A percentile compares a stretch with the other conserved stretches of the same genome.
Conservation (phyloP, 305 asterid genomes). For the Striga hermonthica region DNA sequence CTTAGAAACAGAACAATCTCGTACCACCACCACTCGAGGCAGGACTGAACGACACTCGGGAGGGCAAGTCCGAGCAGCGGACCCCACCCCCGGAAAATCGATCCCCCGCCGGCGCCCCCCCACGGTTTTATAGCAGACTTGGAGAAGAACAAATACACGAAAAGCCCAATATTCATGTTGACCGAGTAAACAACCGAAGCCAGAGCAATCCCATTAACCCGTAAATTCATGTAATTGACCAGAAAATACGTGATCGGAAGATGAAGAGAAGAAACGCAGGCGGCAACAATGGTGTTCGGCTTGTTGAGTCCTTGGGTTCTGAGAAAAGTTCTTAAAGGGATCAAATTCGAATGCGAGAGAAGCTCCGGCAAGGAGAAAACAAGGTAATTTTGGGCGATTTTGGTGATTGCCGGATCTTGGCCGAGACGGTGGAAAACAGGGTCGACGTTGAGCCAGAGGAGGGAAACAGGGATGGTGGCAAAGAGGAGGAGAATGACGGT, state of each 20-base stretch:
- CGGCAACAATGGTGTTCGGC: slow-evolving; percentile 57
- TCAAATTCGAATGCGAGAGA: slow-evolving; percentile 48
- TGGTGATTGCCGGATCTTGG: slow-evolving; percentile 56
- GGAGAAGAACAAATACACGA: slow-evolving; percentile 43
- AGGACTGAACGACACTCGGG: slow-evolving; percentile 64
- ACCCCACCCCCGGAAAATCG: slow-evolving; percentile 58
- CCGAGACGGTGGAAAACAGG: slow-evolving; percentile 51
- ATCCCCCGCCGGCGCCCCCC: slow-evolving; percentile 41
- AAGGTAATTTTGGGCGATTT: slow-evolving; percentile 56
- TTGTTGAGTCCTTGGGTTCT: slow-evolving; percentile 63
- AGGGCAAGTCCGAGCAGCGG: slow-evolving; percentile 63
- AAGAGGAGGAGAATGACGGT: slow-evolving; percentile 61
- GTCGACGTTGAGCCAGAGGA: slow-evolving; percentile 67
- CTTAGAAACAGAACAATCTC: slow-evolving; percentile 70
- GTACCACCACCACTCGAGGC: slow-evolving; percentile 97
- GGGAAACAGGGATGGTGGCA: slow-evolving; percentile 55
- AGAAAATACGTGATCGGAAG: slow-evolving; percentile 60
- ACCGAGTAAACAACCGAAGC: slow-evolving; percentile 60
- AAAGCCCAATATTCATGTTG: slow-evolving; percentile 58
- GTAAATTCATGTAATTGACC: slow-evolving; percentile 46
- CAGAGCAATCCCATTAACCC: slow-evolving; percentile 67
- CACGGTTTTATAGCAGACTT: slow-evolving; percentile 66
- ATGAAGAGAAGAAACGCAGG: slow-evolving; percentile 52
- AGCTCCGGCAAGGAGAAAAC: slow-evolving; percentile 58
- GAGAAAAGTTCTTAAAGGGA: slow-evolving; percentile 60